phyloP scores from a whole-genome alignment of 345 rosid genomes.

The Bruguiera sexangula region DNA sequence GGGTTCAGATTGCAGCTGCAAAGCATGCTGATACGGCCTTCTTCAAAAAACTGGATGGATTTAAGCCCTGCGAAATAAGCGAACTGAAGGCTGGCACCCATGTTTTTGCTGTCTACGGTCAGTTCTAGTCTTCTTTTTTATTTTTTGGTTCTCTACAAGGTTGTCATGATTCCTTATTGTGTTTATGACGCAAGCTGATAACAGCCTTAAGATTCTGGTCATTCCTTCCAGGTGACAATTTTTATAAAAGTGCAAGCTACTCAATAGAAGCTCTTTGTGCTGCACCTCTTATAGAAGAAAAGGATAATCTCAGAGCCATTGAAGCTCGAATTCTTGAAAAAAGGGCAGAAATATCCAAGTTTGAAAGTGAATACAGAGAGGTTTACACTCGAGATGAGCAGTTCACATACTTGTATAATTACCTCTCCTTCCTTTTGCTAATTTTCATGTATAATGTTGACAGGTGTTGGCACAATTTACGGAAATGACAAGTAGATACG shows the following conservation, averaged over 20 bases:
- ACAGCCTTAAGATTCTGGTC: conserved; percentile 14
- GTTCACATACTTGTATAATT: background rate
- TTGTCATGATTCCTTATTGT: conserved; percentile 9
- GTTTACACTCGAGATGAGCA: conserved; percentile 27
- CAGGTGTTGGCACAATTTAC: conserved; percentile 86
- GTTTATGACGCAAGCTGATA: conserved; percentile 14
- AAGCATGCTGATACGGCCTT: conserved; percentile 92
- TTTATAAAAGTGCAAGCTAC: conserved; percentile 84
- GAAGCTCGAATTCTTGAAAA: conserved; percentile 84
- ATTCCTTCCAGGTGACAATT: conserved; percentile 75
- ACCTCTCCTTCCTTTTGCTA: background rate
- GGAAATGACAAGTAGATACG: conserved; percentile 83
- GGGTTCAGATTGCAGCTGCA: conserved; percentile 62
- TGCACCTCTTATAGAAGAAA: conserved; percentile 66
- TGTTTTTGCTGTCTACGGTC: conserved; percentile 93
- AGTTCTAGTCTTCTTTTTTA: conserved; percentile 17
- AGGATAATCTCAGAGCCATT: conserved; percentile 74
- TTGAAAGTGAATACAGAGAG: conserved; percentile 94
- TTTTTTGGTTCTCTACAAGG: conserved; percentile 16
- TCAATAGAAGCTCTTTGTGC: conserved; percentile 86
- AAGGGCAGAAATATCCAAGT: conserved; percentile 78
- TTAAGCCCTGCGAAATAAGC: conserved; percentile 91
- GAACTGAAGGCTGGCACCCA: conserved; percentile 90
- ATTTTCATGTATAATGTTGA: conserved; percentile 16
- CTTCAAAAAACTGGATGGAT: conserved; percentile 89